phyloP scores from a whole-genome alignment of 2,329 filamentous ascomycete genomes.

The Verticillium longisporum region DNA sequence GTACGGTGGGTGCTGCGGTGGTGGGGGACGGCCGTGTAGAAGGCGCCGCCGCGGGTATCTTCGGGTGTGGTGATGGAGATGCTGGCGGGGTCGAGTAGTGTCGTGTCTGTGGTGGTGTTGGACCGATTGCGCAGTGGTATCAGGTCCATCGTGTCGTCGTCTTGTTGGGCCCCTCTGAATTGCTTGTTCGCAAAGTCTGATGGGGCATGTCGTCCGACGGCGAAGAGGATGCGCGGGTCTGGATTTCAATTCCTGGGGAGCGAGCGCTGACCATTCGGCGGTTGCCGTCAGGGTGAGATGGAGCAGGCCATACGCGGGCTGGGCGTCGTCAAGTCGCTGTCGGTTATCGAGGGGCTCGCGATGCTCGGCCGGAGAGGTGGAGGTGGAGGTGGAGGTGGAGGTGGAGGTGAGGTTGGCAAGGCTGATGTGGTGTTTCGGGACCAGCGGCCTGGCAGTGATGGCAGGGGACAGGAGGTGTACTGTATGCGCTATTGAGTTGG shows the following conservation, averaged over 20 bases:
- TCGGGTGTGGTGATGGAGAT: constrained; percentile 1
- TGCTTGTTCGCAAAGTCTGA: neutral
- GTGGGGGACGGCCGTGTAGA: constrained; percentile 9
- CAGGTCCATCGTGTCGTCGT: no score
- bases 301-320: neutral
- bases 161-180: no score
- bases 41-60: constrained; percentile 8
- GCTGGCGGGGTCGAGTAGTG: constrained; percentile 8
- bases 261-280: neutral
- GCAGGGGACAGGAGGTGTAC: no score
- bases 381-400: neutral
- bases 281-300: neutral
- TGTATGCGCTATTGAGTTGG: no score
- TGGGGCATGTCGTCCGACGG: neutral
- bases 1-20: constrained; percentile 9
- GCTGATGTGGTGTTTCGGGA: no score
- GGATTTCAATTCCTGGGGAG: neutral
- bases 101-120: constrained; percentile 8
- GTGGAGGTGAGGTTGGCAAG: neutral
- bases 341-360: neutral
- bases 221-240: no score
- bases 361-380: neutral
- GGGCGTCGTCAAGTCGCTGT: neutral
- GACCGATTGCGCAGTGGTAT: neutral
- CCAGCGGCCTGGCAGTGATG: no score